A percentile compares a stretch with the other conserved stretches of the same genome.
Conservation (phyloP, 1,284 basidiomycete species). For the Rhodotorula sp. region DNA sequence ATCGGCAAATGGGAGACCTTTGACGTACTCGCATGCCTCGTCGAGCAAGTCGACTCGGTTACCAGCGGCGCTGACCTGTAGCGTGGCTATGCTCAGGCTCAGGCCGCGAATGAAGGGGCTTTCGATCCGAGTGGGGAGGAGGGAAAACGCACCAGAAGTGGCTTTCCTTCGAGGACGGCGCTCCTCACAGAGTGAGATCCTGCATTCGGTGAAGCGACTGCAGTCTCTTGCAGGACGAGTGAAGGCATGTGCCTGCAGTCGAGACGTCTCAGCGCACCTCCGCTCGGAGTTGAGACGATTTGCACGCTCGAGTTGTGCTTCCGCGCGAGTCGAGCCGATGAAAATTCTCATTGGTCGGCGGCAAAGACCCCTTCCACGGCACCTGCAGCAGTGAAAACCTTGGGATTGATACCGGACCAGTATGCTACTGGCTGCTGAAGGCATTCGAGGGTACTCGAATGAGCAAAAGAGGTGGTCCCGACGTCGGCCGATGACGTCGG, state of each 20-base stretch:
- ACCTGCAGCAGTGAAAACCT: too few relatives aligned
- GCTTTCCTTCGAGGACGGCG: background rate
- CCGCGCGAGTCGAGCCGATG: background rate
- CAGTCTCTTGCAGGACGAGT: constrained; percentile 11
- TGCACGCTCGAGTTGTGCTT: background rate
- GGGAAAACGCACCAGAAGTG: constrained; percentile 3
- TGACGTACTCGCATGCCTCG: constrained; percentile 21
- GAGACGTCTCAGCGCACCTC: background rate
- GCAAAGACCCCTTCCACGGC: too few relatives aligned
- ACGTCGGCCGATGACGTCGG: background rate
- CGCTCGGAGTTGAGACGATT: background rate
- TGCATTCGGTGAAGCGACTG: constrained; percentile 2
- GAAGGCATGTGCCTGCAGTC: constrained; percentile 10
- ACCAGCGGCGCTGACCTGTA: constrained; percentile 25
- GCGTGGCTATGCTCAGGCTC: background rate
- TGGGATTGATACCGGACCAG: too few relatives aligned
- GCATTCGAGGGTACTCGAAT: too few relatives aligned
- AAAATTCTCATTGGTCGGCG: too few relatives aligned
- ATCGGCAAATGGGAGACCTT: constrained; percentile 21
- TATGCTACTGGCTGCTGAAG: too few relatives aligned
- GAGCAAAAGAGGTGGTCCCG: background rate
- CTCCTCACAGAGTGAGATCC: constrained; percentile 3
- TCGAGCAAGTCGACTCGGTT: constrained; percentile 32
- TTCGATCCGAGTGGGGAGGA: background rate
- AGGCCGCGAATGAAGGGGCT: background rate